Percentiles rank a stretch among this genome's conserved stretches.
These are phyloP conservation scores for Cyberlindnera japonica DNA, from an alignment of 805 yeast genomes.

Conservation along the genomic window DNA sequence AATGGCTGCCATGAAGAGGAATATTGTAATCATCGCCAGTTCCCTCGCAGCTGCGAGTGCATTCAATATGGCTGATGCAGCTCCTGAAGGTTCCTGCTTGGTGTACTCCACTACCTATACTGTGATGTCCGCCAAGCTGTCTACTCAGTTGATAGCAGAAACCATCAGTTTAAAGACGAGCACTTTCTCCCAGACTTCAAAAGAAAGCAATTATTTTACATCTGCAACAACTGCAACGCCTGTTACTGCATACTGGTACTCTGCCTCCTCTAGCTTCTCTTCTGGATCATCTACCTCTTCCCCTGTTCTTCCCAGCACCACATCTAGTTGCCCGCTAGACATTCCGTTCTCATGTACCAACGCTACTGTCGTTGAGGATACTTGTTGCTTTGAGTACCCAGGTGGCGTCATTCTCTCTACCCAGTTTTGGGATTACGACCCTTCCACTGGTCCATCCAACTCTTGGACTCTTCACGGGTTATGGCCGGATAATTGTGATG, in stretches of 20 bases:
- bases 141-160: too few relatives aligned
- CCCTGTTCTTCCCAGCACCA: neutral
- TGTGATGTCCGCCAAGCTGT: neutral
- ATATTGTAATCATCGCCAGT: conserved; percentile 1
- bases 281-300: neutral
- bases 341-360: conserved; percentile 61
- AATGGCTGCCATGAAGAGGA: conserved; percentile 8
- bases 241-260: neutral
- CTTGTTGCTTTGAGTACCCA: conserved; percentile 84
- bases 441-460: conserved; percentile 67
- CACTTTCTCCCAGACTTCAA: too few relatives aligned
- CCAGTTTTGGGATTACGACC: conserved; percentile 89
- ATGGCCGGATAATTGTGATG: conserved; percentile 89
- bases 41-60: conserved; percentile 4
- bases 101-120: conserved; percentile 9
- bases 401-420: conserved; percentile 83
- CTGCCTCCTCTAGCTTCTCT: conserved; percentile 1
- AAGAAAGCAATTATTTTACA: too few relatives aligned
- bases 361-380: conserved; percentile 47
- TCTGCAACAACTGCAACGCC: conserved; percentile 1
- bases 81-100: conserved; percentile 4
- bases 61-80: conserved; percentile 8
- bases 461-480: conserved; percentile 80
- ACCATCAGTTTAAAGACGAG: too few relatives aligned
- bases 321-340: conserved; percentile 47